Base-by-base conservation (phyloP, 2,329 filamentous ascomycete species). In the Colletotrichum liaoningense region DNA sequence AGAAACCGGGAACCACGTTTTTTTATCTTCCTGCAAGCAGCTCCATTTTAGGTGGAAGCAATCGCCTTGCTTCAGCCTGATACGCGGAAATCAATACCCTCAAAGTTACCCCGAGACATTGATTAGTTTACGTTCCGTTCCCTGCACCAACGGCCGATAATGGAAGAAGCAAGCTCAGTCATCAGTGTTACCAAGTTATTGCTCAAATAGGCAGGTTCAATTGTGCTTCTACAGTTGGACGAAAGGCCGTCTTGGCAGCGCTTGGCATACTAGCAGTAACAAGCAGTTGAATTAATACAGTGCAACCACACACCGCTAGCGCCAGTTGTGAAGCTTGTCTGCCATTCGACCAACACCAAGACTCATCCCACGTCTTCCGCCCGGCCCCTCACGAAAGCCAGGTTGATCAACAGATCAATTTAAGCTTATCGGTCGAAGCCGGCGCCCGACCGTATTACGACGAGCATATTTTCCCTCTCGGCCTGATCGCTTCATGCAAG, bases 121-220 rank as follows among this genome's bases (percentile, higher is more conserved):
- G 42, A 49, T 49, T 49, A 49, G 19, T 49, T 5, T 22, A 22
- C 0, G 4, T 4, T 3, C 19, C 8, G 7, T 49, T 22, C 7
- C 42, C 19, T 11, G 4, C 4, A 49, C 19, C 42, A 49, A 49
- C 4, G 42, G 19, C 42, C 7, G 42, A 49, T 49, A 49, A 11
- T 22, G 7, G n/a, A 49, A 49, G 42, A 49, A 49, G 42, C 42
- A 49, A 49, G 42, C 19, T 49, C 42, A 49, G 42, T 49, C 42
- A 49, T 49, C 42, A 49, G 19, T n/a, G 16, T 49, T 49, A 49
- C 42, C 42, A 49, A 49, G 42, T 49, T 49, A 19, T 49, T 49
- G 38, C 67, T 54, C 16, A 30, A 58, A 58, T 60, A 67, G 68
- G 68, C 63, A 71, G 68, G 68, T 71, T 55, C 55, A 9, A 66